These are phyloP conservation scores for Camellia lanceoleosa DNA, from an alignment of 148 eudicot genomes.

Conservation along the genomic window DNA sequence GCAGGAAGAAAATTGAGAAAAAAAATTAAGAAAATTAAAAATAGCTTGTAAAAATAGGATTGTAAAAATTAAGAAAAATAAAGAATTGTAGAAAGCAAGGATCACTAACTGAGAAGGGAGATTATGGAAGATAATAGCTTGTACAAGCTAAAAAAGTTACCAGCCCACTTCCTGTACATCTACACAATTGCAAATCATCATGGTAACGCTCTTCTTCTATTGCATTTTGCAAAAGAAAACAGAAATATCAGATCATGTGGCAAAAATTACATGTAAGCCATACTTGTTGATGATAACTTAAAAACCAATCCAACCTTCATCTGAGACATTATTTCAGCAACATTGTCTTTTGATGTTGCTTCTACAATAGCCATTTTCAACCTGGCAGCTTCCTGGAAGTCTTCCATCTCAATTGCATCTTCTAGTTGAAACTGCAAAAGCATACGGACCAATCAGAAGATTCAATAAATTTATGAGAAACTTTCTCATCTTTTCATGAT, in stretches of 20 bases:
- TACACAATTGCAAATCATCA: conserved; percentile 89
- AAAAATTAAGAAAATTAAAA: neutral
- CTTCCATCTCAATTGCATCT: conserved; percentile 88
- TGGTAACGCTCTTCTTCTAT: conserved; percentile 84
- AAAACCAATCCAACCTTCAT: conserved; percentile 48
- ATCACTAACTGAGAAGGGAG: too few relatives aligned
- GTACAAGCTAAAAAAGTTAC: conserved; percentile 35
- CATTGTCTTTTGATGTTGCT: conserved; percentile 73
- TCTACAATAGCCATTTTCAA: conserved; percentile 69
- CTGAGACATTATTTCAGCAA: conserved; percentile 81
- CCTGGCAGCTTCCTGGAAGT: conserved; percentile 90
- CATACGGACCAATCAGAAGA: conserved; percentile 6
- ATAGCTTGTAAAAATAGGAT: too few relatives aligned
- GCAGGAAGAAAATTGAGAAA: neutral
- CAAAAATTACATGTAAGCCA: conserved; percentile 1
- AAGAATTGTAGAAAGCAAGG: neutral
- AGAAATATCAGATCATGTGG: conserved; percentile 11
- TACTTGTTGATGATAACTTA: neutral
- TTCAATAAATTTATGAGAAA: neutral
- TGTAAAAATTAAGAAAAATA: too few relatives aligned
- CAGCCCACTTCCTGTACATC: conserved; percentile 87
- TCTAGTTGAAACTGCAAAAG: conserved; percentile 82
- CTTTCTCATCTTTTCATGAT: neutral
- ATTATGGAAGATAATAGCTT: neutral
- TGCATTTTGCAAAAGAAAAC: conserved; percentile 58